Conservation (phyloP, 1,284 basidiomycete genomes). For the Leccinum pachyderme region DNA sequence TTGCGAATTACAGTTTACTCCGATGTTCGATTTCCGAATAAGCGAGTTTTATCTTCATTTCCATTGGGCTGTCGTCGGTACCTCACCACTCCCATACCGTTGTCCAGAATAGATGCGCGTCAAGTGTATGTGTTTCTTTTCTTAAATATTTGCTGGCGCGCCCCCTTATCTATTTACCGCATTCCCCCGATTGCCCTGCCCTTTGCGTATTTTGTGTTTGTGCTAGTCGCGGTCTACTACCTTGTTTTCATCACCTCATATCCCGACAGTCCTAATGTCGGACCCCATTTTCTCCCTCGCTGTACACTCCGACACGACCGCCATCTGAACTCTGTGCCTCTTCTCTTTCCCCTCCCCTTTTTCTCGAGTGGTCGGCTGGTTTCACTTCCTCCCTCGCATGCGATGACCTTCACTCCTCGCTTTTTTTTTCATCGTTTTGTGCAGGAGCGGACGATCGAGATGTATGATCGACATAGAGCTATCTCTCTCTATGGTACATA, state of each 20-base stretch:
- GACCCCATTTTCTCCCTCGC: slow-evolving; percentile 8
- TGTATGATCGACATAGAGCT: slow-evolving; percentile 22
- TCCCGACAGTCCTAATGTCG: slow-evolving; percentile 5
- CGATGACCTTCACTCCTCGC: not conserved
- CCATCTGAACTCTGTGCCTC: not conserved
- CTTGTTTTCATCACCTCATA: slow-evolving; percentile 11
- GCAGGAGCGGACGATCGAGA: slow-evolving; percentile 16
- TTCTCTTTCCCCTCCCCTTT: not conserved
- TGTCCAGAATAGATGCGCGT: slow-evolving; percentile 24
- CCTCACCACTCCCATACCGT: slow-evolving; percentile 6
- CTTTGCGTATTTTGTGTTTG: slow-evolving; percentile 5
- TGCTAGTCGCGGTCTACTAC: slow-evolving; percentile 1
- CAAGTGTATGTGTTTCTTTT: slow-evolving; percentile 6
- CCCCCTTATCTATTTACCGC: not conserved
- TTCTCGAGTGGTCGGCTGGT: not conserved
- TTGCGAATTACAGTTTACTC: slow-evolving; percentile 21
- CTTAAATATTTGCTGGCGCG: not conserved
- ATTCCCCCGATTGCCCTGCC: not conserved
- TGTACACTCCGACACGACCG: slow-evolving; percentile 23
- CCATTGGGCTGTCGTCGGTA: slow-evolving; percentile 1
- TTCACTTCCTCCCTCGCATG: not conserved
- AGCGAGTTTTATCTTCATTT: not conserved
- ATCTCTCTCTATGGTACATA: not conserved
- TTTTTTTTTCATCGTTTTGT: not conserved
- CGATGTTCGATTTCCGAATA: slow-evolving; percentile 13